Percentiles rank a stretch among this genome's conserved stretches.
These are phyloP conservation scores for Pythium myriotylum DNA, from an alignment of 352 stramenopile species.

Conservation along the genomic window DNA sequence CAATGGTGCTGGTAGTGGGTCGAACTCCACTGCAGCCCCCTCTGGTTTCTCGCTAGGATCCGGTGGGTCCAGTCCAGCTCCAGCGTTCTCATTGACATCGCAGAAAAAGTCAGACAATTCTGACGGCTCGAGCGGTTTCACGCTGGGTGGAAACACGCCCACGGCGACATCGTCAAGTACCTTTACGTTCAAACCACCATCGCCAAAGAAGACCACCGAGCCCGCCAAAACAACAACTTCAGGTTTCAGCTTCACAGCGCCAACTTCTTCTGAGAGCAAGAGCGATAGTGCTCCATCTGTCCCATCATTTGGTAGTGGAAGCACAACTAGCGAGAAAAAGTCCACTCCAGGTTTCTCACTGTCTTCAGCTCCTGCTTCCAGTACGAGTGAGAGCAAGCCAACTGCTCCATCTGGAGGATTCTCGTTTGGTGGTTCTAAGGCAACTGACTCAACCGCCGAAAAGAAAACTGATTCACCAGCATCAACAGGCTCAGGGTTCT, in stretches of 20 bases:
- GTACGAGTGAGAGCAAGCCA: conserved; percentile 20
- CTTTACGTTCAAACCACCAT: conserved; percentile 33
- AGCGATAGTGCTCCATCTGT: conserved; percentile 7
- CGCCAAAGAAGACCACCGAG: conserved; percentile 31
- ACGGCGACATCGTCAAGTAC: conserved; percentile 2
- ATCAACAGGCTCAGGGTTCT: conserved; percentile 26
- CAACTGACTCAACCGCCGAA: conserved; percentile 13
- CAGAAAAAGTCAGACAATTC: conserved; percentile 1
- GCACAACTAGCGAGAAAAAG: conserved; percentile 18
- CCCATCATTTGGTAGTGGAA: conserved; percentile 8
- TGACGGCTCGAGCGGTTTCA: conserved; percentile 19
- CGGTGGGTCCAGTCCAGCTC: background rate
- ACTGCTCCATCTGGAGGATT: conserved; percentile 17
- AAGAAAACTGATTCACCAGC: conserved; percentile 14
- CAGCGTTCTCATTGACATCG: conserved; percentile 25
- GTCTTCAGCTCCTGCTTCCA: conserved; percentile 7
- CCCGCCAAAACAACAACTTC: conserved; percentile 15
- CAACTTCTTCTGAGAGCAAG: conserved; percentile 21
- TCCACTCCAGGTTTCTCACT: conserved; percentile 17
- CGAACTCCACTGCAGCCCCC: background rate
- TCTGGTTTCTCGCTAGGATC: conserved; percentile 21
- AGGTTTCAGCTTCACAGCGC: conserved; percentile 20
- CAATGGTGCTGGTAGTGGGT: background rate
- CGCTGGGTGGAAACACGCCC: conserved; percentile 16
- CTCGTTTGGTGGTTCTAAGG: conserved; percentile 22